A percentile compares a stretch with the other conserved stretches of the same genome.
phyloP scores from a whole-genome alignment of 352 stramenopile species.

The Phytophthora sojae region DNA sequence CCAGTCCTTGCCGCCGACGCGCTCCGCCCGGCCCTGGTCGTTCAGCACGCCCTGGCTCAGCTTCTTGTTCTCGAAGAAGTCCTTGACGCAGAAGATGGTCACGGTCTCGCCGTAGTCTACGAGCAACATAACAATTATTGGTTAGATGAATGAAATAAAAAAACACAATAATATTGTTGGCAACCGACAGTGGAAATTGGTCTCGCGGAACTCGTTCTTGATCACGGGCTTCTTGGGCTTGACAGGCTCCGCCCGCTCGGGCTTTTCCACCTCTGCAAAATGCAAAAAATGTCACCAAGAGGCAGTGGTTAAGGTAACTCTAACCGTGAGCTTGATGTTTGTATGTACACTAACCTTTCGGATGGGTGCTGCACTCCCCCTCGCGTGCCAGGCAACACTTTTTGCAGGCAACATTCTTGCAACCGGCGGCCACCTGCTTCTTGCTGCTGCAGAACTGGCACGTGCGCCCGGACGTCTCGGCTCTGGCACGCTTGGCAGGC shows the following conservation, averaged over 20 bases:
- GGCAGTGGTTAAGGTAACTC: constrained; percentile 2
- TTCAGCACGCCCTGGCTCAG: constrained; percentile 80
- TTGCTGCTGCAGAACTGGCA: constrained; percentile 59
- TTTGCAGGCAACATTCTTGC: constrained; percentile 67
- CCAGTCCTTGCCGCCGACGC: constrained; percentile 54
- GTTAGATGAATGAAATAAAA: background rate
- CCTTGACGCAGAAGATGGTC: constrained; percentile 74
- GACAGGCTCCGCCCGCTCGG: constrained; percentile 11
- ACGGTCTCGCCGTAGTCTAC: constrained; percentile 84
- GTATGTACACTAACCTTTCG: constrained; percentile 33
- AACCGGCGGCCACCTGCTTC: constrained; percentile 51
- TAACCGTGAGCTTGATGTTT: constrained; percentile 23
- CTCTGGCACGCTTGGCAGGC: constrained; percentile 30
- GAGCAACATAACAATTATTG: background rate
- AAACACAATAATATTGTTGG: background rate
- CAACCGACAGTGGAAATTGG: constrained; percentile 75
- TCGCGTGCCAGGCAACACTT: constrained; percentile 68
- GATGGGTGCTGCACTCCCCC: constrained; percentile 49
- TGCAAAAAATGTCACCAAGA: constrained; percentile 2
- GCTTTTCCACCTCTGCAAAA: constrained; percentile 35
- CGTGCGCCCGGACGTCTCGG: constrained; percentile 20
- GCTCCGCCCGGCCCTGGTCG: constrained; percentile 69
- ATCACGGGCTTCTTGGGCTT: constrained; percentile 54
- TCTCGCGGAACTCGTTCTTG: constrained; percentile 85
- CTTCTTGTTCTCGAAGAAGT: constrained; percentile 80